These are phyloP conservation scores for Citrus sp. DNA, from an alignment of 345 rosid species.

Conservation along the genomic window DNA sequence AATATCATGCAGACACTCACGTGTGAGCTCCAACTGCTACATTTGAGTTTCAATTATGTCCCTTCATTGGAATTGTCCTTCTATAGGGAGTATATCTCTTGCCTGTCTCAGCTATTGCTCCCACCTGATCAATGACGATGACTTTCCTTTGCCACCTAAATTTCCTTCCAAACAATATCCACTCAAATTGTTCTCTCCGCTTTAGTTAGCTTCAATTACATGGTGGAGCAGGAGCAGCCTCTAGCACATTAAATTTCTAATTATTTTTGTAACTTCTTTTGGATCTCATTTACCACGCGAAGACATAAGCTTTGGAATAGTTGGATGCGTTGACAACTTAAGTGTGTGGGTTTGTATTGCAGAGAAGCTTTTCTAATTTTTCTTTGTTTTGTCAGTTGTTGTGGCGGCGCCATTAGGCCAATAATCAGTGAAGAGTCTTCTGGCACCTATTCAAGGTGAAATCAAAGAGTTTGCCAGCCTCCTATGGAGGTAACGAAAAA, in stretches of 20 bases:
- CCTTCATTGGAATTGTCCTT: too few species aligned
- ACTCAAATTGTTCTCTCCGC: not conserved
- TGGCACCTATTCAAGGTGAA: not conserved
- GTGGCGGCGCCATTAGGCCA: not conserved
- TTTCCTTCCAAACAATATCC: too few species aligned
- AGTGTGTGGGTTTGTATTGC: not conserved
- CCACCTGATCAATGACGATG: too few species aligned
- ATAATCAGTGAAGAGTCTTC: not conserved
- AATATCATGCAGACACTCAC: too few species aligned
- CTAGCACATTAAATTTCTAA: not conserved
- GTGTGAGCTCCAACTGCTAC: too few species aligned
- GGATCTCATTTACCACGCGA: not conserved
- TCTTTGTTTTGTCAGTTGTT: not conserved
- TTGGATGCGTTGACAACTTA: not conserved
- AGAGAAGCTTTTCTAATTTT: not conserved
- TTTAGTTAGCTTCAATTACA: not conserved
- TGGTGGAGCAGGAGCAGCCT: not conserved
- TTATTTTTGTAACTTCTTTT: not conserved
- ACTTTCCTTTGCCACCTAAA: too few species aligned
- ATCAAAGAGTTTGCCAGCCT: not conserved
- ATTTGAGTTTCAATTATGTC: too few species aligned
- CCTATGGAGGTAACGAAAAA: not conserved
- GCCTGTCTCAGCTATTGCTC: too few species aligned
- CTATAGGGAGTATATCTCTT: too few species aligned
- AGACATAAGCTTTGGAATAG: not conserved